These are phyloP conservation scores for Paralagenidium karlingii DNA, from an alignment of 352 stramenopile species.

Conservation along the genomic window DNA sequence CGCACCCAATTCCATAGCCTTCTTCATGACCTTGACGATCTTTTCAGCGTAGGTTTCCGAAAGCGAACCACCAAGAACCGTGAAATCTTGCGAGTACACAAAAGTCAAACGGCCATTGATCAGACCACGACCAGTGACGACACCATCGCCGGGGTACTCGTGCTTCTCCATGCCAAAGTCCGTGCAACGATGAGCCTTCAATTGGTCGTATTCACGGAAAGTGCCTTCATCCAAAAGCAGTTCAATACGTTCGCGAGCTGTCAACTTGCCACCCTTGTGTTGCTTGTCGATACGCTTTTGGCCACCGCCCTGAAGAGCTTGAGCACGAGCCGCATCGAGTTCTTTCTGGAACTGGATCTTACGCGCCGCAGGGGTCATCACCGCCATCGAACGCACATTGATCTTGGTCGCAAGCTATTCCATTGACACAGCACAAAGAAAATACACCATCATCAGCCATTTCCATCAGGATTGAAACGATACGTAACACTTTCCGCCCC, in stretches of 20 bases:
- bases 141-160: conserved; percentile 89
- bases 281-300: conserved; percentile 76
- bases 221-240: conserved; percentile 92
- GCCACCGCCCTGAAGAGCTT: conserved; percentile 84
- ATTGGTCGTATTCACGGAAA: conserved; percentile 94
- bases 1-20: conserved; percentile 90
- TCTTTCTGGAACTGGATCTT: conserved; percentile 65
- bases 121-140: conserved; percentile 89
- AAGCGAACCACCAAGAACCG: conserved; percentile 94
- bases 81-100: conserved; percentile 97
- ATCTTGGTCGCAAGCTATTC: too few species aligned
- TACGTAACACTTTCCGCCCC: too few species aligned
- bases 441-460: too few species aligned
- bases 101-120: conserved; percentile 95
- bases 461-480: too few species aligned
- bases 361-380: conserved; percentile 38
- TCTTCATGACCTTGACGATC: conserved; percentile 99
- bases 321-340: conserved; percentile 45
- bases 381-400: too few species aligned
- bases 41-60: conserved; percentile 96
- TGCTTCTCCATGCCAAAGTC: conserved; percentile 96
- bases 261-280: conserved; percentile 94
- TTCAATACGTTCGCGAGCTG: conserved; percentile 90
- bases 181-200: conserved; percentile 94
- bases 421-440: too few species aligned